Evolutionary conservation across 2,329 filamentous ascomycete species (phyloP), one percentile per base, ranked within the genome.

Genomic region (Diplodia seriata): DNA sequence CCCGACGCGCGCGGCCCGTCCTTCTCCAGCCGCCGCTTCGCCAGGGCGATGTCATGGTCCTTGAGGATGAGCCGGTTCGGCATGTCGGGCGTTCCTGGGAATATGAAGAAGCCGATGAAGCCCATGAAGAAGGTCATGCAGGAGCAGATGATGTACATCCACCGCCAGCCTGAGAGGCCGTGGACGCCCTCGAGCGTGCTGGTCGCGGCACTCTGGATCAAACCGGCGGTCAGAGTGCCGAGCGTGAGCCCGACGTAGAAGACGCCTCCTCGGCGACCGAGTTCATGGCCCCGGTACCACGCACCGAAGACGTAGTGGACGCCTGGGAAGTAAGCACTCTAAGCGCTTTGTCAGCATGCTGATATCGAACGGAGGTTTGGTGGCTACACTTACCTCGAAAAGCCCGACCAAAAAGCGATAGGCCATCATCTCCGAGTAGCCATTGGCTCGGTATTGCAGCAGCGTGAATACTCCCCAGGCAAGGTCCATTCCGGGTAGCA

Each of bases 401-500:
- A 81, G 81, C 0, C 84, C 84, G 3, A 87, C 82, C 1, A 87
- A 69, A 67, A 88, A 87, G 2, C 85, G 79, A 72, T 86, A 86
- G 0, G 83, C 83, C 55, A 81, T 82, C 9, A 87, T 68, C 63
- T 87, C 85, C 0, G 81, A 79, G 69, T 81, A 86, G 1, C 80
- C 77, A 2, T 79, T 76, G 0, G 81, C 82, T 5, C 85, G 82
- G 66, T 83, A 87, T 68, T 87, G 85, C 3, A 87, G 76, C 9
- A 89, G 78, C 0, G 86, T 88, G 69, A 88, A 85, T 18, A 87
- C 74, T 0, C 85, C 85, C 86, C 86, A 88, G 1, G 78, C 73
- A 1, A 87, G 70, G 68, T 87, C 84, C 69, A 86, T 77, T 9
- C 80, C 77, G 0, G 86, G 85, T 6, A 87, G 80, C 0, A 85